Percentiles rank a stretch among this genome's conserved stretches.
Conservation (phyloP, 345 rosid species). For the Corymbia maculata region DNA sequence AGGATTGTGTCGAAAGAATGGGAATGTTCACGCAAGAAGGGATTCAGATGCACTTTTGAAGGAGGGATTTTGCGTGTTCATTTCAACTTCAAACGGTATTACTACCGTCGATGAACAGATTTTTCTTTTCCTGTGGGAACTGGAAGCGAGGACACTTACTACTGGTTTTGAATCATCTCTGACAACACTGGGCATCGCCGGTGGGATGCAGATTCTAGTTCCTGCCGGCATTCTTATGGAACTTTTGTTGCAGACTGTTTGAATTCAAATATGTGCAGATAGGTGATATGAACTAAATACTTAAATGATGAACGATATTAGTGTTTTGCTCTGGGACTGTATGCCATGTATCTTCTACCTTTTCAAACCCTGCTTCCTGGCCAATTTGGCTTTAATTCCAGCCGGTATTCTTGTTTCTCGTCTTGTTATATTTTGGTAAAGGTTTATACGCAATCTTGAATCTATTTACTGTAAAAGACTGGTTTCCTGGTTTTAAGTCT, state of each 20-base stretch:
- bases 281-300: not conserved
- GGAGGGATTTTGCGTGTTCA: not conserved
- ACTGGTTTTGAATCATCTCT: not conserved
- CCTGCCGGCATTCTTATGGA: not conserved
- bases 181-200: not conserved
- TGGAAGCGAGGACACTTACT: not conserved
- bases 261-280: not conserved
- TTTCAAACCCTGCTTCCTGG: not conserved
- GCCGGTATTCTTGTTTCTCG: not conserved
- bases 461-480: not conserved
- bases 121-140: not conserved
- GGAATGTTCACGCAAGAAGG: not conserved
- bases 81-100: not conserved
- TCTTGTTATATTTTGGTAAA: not conserved
- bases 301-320: not conserved
- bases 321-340: not conserved
- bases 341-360: not conserved
- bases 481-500: not conserved
- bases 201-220: not conserved
- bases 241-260: not conserved
- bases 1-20: constrained; percentile 50
- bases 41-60: not conserved
- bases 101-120: not conserved
- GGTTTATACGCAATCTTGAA: not conserved
- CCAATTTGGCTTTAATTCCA: not conserved